A percentile compares a stretch with the other conserved stretches of the same genome.
Evolutionary conservation across 208 protist genomes (phyloP).

Genomic region (Leishmania tarentolae): DNA sequence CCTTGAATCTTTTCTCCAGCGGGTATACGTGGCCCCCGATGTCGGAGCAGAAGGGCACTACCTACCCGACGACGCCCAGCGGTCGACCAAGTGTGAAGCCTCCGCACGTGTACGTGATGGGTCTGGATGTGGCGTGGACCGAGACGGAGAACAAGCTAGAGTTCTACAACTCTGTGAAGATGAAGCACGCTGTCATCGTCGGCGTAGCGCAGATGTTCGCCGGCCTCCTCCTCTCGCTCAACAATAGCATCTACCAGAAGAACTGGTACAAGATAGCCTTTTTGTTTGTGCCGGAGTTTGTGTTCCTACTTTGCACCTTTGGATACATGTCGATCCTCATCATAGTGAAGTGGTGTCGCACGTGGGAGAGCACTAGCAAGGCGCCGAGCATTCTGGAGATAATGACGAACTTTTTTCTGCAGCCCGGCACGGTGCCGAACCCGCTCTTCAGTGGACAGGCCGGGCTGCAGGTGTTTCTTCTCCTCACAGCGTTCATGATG

Average conservation of each 20-base stretch:
- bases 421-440: constrained; percentile 74
- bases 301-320: constrained; percentile 96
- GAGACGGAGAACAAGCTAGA: constrained; percentile 96
- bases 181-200: constrained; percentile 98
- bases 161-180: constrained; percentile 99
- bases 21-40: constrained; percentile 64
- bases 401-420: constrained; percentile 94
- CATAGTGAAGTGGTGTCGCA: constrained; percentile 96
- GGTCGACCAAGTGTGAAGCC: constrained; percentile 53
- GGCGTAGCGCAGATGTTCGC: constrained; percentile 97
- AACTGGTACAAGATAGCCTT: constrained; percentile 84
- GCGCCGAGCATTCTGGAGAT: constrained; percentile 90
- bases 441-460: constrained; percentile 83
- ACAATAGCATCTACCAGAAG: constrained; percentile 93
- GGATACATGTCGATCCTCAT: constrained; percentile 98
- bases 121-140: constrained; percentile 89
- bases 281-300: constrained; percentile 96
- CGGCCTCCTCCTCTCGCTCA: constrained; percentile 91
- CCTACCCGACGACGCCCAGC: constrained; percentile 42
- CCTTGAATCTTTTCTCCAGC: constrained; percentile 85
- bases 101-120: constrained; percentile 59
- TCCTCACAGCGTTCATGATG: constrained; percentile 71
- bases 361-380: constrained; percentile 87
- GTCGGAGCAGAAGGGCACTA: constrained; percentile 25
- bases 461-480: constrained; percentile 79